Evolutionary conservation across 2,329 filamentous ascomycete species (phyloP), one percentile per base, ranked within the genome.

Genomic region (Colletotrichum acutatum): DNA sequence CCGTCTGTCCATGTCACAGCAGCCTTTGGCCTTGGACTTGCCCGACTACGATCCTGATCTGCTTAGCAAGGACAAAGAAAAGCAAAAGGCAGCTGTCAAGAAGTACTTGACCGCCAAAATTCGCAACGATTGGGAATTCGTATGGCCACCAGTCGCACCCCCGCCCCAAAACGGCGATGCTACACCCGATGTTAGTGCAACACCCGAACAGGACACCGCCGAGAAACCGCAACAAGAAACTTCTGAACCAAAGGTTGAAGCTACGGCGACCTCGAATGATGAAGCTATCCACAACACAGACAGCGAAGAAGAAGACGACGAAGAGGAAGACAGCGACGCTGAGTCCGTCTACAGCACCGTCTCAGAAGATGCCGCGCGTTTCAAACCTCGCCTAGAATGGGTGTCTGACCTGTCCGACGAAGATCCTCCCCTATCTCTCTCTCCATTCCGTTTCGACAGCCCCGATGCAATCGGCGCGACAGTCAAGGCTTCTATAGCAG

Each of bases 21-120:
- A 66, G 58, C 74, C 70, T 52, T 76, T 78, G 68, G 76, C 78
- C 46, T 79, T 77, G 74, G 78, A 79, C 49, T 78, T 76, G 64
- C 79, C 82, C 56, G 84, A 90, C 76, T 88, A 90, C 76, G 88
- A 92, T 74, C 85, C 88, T 24, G 90, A 92, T 77, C 84, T 92
- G 6, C 80, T 90, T 62, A 91, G 88, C 79, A 88, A 85, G 77
- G 90, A 92, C 78, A 92, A 91, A 79, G 74, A 80, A 30, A 90
- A 88, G 81, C 89, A 91, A 76, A 92, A 92, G 78, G 89, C 90
- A 53, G 90, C 90, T 14, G 87, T 92, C 46, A 89, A 84, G 77
- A 86, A 84, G 63, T 89, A 88, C 75, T 81, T 93, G 1, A 80
- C 83, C 3, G 84, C 86, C 26, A 89, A 86, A 75, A 83, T 92